phyloP scores from a whole-genome alignment of 2,329 filamentous ascomycete genomes.

The Fusarium citri region DNA sequence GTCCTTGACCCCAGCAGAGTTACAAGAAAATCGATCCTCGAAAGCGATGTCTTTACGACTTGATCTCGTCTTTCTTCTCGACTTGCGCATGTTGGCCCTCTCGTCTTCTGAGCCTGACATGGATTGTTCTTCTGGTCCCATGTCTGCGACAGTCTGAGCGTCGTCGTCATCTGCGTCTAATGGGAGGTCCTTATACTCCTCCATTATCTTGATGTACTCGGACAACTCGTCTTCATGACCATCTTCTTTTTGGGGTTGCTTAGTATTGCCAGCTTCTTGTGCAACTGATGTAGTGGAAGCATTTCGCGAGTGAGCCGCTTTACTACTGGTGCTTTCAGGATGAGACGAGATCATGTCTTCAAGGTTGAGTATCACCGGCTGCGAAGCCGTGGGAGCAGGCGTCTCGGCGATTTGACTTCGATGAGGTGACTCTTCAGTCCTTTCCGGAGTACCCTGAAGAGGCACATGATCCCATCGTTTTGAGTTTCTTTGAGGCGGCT shows the following conservation, averaged over 20 bases:
- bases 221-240: constrained; percentile 67
- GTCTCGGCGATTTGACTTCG: constrained; percentile 33
- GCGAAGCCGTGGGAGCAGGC: constrained; percentile 40
- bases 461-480: constrained; percentile 55
- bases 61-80: constrained; percentile 36
- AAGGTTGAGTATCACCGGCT: constrained; percentile 44
- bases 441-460: constrained; percentile 52
- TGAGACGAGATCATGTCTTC: constrained; percentile 15
- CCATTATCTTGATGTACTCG: constrained; percentile 71
- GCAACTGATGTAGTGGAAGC: neutral
- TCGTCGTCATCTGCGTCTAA: constrained; percentile 64
- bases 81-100: constrained; percentile 27
- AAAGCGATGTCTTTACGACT: constrained; percentile 50
- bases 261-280: neutral
- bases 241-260: neutral
- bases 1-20: constrained; percentile 62
- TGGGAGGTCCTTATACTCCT: constrained; percentile 69
- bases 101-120: constrained; percentile 43
- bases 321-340: neutral
- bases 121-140: constrained; percentile 24
- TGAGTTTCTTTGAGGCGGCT: constrained; percentile 55
- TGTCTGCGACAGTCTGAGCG: constrained; percentile 43
- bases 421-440: constrained; percentile 51
- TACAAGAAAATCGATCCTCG: constrained; percentile 66
- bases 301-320: neutral